Percentiles rank a stretch among this genome's conserved stretches.
phyloP scores from a whole-genome alignment of 345 rosid species.

The Gossypium bickii region DNA sequence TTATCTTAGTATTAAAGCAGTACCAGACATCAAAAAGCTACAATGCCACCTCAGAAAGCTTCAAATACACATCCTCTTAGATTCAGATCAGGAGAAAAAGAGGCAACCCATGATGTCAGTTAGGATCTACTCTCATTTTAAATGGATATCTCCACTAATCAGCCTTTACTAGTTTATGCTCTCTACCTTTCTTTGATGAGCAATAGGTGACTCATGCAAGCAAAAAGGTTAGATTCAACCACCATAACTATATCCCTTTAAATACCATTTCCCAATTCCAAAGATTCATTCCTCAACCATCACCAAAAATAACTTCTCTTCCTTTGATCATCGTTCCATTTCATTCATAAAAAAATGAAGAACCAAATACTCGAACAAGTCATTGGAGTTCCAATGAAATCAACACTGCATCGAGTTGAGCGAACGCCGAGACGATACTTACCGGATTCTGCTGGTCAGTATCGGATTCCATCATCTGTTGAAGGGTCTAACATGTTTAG shows the following conservation, averaged over 20 bases:
- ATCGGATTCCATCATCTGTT: not conserved
- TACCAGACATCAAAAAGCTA: conserved; percentile 39
- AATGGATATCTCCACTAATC: conserved; percentile 16
- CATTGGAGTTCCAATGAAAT: conserved; percentile 23
- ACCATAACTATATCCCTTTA: conserved; percentile 2
- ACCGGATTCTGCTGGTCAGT: conserved; percentile 9
- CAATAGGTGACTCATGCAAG: conserved; percentile 29
- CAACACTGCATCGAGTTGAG: conserved; percentile 22
- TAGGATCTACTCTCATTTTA: not conserved
- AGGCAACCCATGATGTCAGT: not conserved
- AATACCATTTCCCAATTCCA: conserved; percentile 8
- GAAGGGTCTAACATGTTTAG: conserved; percentile 24
- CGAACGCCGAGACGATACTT: conserved; percentile 28
- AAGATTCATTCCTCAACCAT: conserved; percentile 5
- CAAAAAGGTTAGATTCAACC: conserved; percentile 22
- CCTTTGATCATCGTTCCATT: not conserved
- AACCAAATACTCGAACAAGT: conserved; percentile 19
- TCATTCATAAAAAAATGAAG: not conserved
- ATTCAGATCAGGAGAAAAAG: not conserved
- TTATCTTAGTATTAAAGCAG: conserved; percentile 20
- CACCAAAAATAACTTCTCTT: not conserved
- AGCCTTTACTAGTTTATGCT: not conserved
- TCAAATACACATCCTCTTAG: conserved; percentile 22
- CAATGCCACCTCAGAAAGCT: conserved; percentile 46
- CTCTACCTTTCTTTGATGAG: conserved; percentile 22